phyloP scores from a whole-genome alignment of 805 yeast species.

The Wickerhamomyces sydowiorum region DNA sequence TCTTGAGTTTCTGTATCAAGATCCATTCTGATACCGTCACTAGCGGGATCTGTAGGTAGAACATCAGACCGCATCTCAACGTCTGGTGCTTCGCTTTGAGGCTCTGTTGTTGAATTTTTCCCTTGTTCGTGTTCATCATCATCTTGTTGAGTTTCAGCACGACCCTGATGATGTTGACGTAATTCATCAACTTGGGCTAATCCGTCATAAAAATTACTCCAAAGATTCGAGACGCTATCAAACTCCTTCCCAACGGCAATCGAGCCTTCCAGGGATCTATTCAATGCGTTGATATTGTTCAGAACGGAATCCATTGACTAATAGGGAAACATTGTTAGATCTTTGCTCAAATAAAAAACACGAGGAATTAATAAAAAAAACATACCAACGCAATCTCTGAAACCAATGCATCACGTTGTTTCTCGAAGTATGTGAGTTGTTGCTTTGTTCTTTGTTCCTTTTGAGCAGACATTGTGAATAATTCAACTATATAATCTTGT shows the following conservation, averaged over 20 bases:
- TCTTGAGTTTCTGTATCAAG: neutral
- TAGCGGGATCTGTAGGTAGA: neutral
- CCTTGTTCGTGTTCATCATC: conserved; percentile 2
- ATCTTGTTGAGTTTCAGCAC: neutral
- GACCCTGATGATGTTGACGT: no score
- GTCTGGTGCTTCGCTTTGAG: neutral
- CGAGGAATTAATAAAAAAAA: no score
- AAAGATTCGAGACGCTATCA: conserved; percentile 61
- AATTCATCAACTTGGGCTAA: conserved; percentile 26
- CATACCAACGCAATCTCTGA: conserved; percentile 43
- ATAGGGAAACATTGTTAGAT: neutral
- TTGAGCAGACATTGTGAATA: neutral
- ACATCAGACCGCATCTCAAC: neutral
- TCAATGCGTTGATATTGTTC: conserved; percentile 56
- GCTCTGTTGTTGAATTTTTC: neutral
- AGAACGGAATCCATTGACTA: conserved; percentile 61
- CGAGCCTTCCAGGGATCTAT: conserved; percentile 60
- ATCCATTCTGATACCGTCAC: neutral
- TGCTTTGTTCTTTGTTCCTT: neutral
- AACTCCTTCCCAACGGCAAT: conserved; percentile 74
- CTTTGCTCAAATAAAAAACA: no score
- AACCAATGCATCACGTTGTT: conserved; percentile 52
- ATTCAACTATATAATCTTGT: no score
- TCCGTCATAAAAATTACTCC: conserved; percentile 65
- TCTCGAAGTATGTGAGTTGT: conserved; percentile 40